Evolutionary conservation across 2,329 filamentous ascomycete genomes (phyloP), one percentile per base, ranked within the genome.

Genomic region (Alternaria sp.): DNA sequence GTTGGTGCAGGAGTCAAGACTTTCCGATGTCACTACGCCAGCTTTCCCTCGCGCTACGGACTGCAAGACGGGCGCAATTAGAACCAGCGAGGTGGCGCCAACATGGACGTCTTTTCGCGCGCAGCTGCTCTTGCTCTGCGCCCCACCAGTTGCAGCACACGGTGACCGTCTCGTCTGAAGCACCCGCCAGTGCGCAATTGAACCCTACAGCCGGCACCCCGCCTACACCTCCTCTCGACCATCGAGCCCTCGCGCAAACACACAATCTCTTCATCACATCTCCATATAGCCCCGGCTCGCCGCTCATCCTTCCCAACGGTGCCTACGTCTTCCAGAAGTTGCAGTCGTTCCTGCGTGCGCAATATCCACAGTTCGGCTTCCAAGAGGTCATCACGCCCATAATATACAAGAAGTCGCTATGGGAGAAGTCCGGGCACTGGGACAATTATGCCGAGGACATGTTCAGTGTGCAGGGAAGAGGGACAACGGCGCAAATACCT

Each of bases 371-470:
- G 67, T 96, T 95, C 80, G 93, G 93, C 63, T 96, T 95, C 77
- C 87, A 94, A 69, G 93, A 97, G 78, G 93, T 97, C 68, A 89
- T 97, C 71, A 96, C 93, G 8, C 93, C 94, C 2, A 96, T 90
- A 53, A 96, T 97, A 75, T 97, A 96, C 84, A 97, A 96, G 76
- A 92, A 92, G 78, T 89, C 91, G 6, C 82, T 97, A 28, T 97
- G 93, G 94, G 89, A 92, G 73, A 90, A 89, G 69, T 96, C 92
- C 0, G 93, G 93, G 3, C 93, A 97, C 71, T 89, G 94, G 85
- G 90, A 95, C 59, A 96, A 96, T 78, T 97, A 96, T 81, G 90
- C 92, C 63, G 90, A 96, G 74, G 93, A 97, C 75, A 97, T 97
- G 94, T 97, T 94, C 80, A 90, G 91, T 58, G 93, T 97, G 26